Percentiles rank a stretch among this genome's conserved stretches.
Evolutionary conservation across 2,329 filamentous ascomycete species (phyloP).

Genomic region (Phialemoniopsis sp.): DNA sequence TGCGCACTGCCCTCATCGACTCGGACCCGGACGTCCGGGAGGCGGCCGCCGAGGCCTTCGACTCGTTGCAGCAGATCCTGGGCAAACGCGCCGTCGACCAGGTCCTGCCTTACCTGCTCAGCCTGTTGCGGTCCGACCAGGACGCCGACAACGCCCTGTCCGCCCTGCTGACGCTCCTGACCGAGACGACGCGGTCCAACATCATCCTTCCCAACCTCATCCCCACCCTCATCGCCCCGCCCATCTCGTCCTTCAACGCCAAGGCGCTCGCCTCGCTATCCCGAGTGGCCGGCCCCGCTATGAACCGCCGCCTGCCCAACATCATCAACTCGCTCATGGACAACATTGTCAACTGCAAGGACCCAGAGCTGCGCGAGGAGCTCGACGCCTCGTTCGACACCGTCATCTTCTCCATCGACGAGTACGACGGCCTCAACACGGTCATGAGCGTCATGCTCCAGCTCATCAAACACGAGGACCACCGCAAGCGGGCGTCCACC

Average conservation of each 20-base stretch:
- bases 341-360: constrained; percentile 74
- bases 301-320: constrained; percentile 83
- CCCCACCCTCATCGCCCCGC: constrained; percentile 83
- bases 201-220: constrained; percentile 96
- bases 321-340: constrained; percentile 95
- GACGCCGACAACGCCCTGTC: constrained; percentile 90
- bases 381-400: constrained; percentile 81
- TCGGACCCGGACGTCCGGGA: constrained; percentile 86
- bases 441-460: constrained; percentile 90
- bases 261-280: constrained; percentile 89
- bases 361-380: constrained; percentile 69
- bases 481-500: constrained; percentile 74
- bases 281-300: constrained; percentile 82
- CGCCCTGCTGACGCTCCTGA: constrained; percentile 88
- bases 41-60: constrained; percentile 94
- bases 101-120: constrained; percentile 88
- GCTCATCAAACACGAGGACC: constrained; percentile 89
- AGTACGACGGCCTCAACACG: constrained; percentile 91
- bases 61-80: constrained; percentile 86
- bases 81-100: constrained; percentile 95
- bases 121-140: constrained; percentile 78
- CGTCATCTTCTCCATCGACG: constrained; percentile 88
- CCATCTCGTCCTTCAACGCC: constrained; percentile 92
- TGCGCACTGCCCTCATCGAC: constrained; percentile 89
- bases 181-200: constrained; percentile 88